phyloP scores from a whole-genome alignment of 169 alveolate genomes.

The Eimeria mitis region DNA sequence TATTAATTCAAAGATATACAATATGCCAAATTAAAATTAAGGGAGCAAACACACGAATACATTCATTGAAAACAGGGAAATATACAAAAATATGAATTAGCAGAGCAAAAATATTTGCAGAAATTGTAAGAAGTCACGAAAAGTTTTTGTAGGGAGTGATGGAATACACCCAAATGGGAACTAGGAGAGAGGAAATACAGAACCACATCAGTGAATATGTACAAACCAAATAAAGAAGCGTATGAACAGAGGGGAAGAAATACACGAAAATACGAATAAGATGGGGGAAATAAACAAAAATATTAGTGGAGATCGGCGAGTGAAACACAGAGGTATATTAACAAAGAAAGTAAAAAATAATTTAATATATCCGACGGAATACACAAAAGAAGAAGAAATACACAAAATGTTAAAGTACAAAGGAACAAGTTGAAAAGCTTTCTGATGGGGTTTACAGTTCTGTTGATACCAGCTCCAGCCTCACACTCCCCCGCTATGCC shows the following conservation, averaged over 20 bases:
- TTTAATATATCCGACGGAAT: neutral
- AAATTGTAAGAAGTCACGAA: neutral
- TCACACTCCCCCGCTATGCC: no score
- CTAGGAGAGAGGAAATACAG: neutral
- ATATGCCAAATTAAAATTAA: no score
- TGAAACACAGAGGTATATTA: neutral
- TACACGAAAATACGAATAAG: neutral
- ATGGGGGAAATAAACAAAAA: neutral
- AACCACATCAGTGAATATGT: no score
- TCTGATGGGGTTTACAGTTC: no score
- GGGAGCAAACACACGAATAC: no score
- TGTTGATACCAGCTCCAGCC: no score
- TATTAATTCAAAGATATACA: neutral
- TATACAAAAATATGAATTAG: neutral
- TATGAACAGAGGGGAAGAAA: no score
- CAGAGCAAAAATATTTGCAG: neutral
- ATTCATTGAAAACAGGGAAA: neutral
- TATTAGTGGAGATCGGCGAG: neutral
- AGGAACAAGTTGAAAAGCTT: no score
- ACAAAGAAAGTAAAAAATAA: no score
- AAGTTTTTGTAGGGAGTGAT: no score
- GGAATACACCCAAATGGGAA: neutral
- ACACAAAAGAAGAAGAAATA: neutral
- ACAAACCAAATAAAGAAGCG: neutral
- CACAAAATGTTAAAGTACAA: no score